Evolutionary conservation across 2,329 filamentous ascomycete species (phyloP).

Genomic region (Atkinsonella hypoxylon): DNA sequence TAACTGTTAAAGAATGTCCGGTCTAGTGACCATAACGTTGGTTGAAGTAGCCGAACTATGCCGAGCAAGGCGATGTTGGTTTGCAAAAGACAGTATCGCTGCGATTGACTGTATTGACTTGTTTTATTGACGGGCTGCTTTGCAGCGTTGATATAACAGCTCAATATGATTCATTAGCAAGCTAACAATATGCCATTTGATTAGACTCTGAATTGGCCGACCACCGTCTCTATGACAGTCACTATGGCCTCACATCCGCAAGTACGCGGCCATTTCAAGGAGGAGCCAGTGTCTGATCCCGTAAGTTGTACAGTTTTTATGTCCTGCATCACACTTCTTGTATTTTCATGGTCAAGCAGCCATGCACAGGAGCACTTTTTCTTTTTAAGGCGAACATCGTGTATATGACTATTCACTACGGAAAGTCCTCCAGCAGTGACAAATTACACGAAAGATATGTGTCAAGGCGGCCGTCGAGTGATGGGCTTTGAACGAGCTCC

Average conservation of each 20-base stretch:
- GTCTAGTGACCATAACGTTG: no score
- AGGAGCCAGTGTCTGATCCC: slow-evolving; percentile 8
- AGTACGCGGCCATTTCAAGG: slow-evolving; percentile 11
- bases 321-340: background rate
- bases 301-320: slow-evolving; percentile 7
- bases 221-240: slow-evolving; percentile 8
- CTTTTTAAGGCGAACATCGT: slow-evolving; percentile 1
- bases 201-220: background rate
- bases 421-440: background rate
- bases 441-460: background rate
- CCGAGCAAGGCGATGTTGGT: no score
- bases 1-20: background rate
- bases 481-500: background rate
- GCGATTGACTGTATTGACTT: no score
- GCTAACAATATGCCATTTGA: background rate
- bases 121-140: no score
- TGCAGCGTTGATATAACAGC: no score
- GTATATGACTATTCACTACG: background rate
- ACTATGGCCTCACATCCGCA: slow-evolving; percentile 12
- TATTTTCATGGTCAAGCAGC: slow-evolving; percentile 2
- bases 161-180: background rate
- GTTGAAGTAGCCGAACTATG: no score
- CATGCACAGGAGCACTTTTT: background rate
- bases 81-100: no score
- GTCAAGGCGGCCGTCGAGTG: slow-evolving; percentile 1